Conservation (phyloP, 305 asterid species). For the Fraxinus sp. region DNA sequence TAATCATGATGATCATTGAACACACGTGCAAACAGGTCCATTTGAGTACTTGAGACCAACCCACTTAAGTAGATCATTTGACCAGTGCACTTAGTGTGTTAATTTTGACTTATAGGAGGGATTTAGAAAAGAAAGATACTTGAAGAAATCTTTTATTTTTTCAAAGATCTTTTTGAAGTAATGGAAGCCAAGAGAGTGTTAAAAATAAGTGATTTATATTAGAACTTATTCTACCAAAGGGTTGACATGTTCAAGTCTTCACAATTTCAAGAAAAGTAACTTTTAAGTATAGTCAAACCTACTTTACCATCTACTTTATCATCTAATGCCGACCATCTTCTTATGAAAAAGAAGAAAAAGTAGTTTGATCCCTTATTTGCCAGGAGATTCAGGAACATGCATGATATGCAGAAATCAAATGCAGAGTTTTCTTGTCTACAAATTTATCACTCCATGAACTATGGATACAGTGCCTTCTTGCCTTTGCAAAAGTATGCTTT, state of each 20-base stretch:
- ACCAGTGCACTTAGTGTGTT: constrained; percentile 24
- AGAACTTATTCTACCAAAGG: not conserved
- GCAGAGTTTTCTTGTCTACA: not conserved
- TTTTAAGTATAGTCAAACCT: not conserved
- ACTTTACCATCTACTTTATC: not conserved
- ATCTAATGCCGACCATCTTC: not conserved
- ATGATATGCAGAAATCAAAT: not conserved
- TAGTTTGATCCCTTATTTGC: not conserved
- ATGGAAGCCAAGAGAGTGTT: not conserved
- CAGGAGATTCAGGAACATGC: not conserved
- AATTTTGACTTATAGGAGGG: constrained; percentile 5
- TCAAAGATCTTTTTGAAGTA: not conserved
- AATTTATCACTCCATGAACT: not conserved
- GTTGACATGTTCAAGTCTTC: not conserved
- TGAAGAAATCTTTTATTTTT: not conserved
- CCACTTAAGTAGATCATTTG: constrained; percentile 26
- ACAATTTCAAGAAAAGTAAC: not conserved
- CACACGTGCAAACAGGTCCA: constrained; percentile 44
- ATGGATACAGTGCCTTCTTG: not conserved
- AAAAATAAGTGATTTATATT: not conserved
- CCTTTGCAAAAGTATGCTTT: not conserved
- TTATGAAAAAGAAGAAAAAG: not conserved
- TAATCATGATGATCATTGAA: constrained; percentile 29
- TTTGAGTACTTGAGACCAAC: constrained; percentile 35
- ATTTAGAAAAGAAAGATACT: not conserved